Percentiles rank a stretch among this genome's conserved stretches.
phyloP scores from a whole-genome alignment of 441 rosid species.

The Macaranga tanarius region DNA sequence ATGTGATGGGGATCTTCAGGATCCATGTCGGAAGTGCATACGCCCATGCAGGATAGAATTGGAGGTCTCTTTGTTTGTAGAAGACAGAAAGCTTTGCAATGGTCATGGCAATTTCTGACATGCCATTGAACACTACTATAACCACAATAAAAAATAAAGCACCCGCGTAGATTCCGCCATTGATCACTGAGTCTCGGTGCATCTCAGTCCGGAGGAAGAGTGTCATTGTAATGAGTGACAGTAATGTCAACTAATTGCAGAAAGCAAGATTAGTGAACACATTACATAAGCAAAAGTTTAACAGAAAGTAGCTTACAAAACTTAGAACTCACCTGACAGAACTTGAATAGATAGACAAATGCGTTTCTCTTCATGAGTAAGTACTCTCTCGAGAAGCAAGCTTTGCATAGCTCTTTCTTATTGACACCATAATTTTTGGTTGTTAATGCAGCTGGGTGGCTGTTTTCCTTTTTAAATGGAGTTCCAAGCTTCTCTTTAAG shows the following conservation, averaged over 20 bases:
- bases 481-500: constrained; percentile 51
- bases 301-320: constrained; percentile 1
- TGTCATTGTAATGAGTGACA: constrained; percentile 52
- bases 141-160: constrained; percentile 56
- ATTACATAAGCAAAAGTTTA: neutral
- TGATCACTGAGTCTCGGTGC: constrained; percentile 47
- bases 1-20: constrained; percentile 68
- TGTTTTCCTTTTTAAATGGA: constrained; percentile 59
- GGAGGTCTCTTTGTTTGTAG: constrained; percentile 77
- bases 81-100: constrained; percentile 78
- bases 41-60: constrained; percentile 76
- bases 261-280: neutral
- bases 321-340: constrained; percentile 45
- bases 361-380: constrained; percentile 90
- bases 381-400: constrained; percentile 66
- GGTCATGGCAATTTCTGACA: constrained; percentile 80
- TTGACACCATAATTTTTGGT: constrained; percentile 63
- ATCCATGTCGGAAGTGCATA: constrained; percentile 76
- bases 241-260: constrained; percentile 33
- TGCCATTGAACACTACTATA: constrained; percentile 64
- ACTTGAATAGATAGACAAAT: constrained; percentile 72
- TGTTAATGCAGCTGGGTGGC: constrained; percentile 80
- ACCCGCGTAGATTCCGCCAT: constrained; percentile 65
- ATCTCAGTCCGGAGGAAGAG: constrained; percentile 64
- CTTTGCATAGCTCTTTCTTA: constrained; percentile 52